These are phyloP conservation scores for Aspergillus pseudoglaucus DNA, from an alignment of 2,329 filamentous ascomycete genomes.

Conservation along the genomic window DNA sequence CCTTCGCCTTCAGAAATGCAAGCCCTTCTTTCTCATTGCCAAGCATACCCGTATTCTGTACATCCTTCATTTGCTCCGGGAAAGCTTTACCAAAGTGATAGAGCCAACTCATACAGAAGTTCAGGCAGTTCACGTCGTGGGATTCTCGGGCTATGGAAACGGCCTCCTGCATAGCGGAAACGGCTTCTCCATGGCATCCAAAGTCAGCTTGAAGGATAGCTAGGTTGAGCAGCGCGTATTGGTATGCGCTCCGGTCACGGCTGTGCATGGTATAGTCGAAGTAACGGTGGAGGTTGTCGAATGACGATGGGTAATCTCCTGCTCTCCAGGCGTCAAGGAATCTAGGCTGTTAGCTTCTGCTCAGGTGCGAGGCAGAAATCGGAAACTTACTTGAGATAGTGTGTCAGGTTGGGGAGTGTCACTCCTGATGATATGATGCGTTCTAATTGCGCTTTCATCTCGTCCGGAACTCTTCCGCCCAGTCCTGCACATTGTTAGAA, in stretches of 20 bases:
- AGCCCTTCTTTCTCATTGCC: conserved; percentile 76
- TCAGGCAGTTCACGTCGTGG: conserved; percentile 83
- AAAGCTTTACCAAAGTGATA: conserved; percentile 89
- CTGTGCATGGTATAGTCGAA: conserved; percentile 95
- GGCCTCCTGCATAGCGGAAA: conserved; percentile 91
- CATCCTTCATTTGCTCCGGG: conserved; percentile 63
- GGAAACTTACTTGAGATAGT: conserved; percentile 62
- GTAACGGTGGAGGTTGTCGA: conserved; percentile 87
- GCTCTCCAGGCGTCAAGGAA: conserved; percentile 90
- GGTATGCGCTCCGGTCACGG: conserved; percentile 77
- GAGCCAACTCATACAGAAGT: conserved; percentile 92
- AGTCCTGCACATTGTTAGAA: conserved; percentile 49
- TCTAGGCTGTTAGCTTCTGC: conserved; percentile 36
- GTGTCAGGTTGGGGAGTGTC: conserved; percentile 64
- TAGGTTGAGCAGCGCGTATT: conserved; percentile 89
- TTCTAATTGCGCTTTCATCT: conserved; percentile 65
- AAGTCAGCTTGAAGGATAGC: conserved; percentile 94
- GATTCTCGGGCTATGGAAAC: conserved; percentile 93
- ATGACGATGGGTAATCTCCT: conserved; percentile 81
- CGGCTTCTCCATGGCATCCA: conserved; percentile 79
- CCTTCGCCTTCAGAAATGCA: conserved; percentile 75
- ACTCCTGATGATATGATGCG: conserved; percentile 61
- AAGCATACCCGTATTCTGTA: conserved; percentile 66
- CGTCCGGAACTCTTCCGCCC: conserved; percentile 69
- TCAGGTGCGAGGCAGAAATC: background rate